Base-by-base conservation (phyloP, 345 rosid species). In the Mallotus nudiflorus region DNA sequence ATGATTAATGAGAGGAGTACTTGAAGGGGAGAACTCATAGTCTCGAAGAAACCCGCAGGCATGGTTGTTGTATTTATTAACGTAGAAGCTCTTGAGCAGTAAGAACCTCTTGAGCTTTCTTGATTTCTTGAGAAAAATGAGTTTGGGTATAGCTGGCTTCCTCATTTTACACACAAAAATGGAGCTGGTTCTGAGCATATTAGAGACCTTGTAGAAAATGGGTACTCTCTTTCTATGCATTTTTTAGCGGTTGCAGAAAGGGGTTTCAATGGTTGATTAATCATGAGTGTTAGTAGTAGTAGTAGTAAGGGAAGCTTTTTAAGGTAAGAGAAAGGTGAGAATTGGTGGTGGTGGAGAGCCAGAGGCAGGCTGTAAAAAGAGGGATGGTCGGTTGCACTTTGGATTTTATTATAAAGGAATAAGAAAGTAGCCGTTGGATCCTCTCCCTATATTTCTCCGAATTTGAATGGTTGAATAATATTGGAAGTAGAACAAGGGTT, bases 1-100 rank as follows among this genome's bases (percentile, higher is more conserved):
- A 31, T 20, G 25, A 29, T 56, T 39, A 9, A 64, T 5, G 6
- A 33, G 75, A 11, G 74, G 70, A 56, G 82, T 78, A 27, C 78
- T 71, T 42, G 91, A 73, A 75, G 85, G 80, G 10, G 89, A 88
- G 75, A 78, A 82, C 78, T 84, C 85, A 53, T 79, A 86, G 22
- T 86, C 89, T 28, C 62, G 56, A 52, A 81, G 77, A 65, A 82
- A 82, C 65, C 70, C 70, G n/a, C n/a, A n/a, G n/a, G n/a, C n/a
- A 66, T 75, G 72, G 33, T 66, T 78, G 75, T 81, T 20, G 27
- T 64, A 74, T n/a, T n/a, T n/a, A 76, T 81, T 53, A 13, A 10
- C n/a, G 9, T 42, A 12, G 42, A 4, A 72, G 52, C 74, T 74
- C 24, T 74, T 45, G 44, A 71, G 75, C 49, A 65, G 78, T 67